A percentile compares a stretch with the other conserved stretches of the same genome.
These are phyloP conservation scores for Polychaeton citri DNA, from an alignment of 2,329 filamentous ascomycete species.

Conservation along the genomic window DNA sequence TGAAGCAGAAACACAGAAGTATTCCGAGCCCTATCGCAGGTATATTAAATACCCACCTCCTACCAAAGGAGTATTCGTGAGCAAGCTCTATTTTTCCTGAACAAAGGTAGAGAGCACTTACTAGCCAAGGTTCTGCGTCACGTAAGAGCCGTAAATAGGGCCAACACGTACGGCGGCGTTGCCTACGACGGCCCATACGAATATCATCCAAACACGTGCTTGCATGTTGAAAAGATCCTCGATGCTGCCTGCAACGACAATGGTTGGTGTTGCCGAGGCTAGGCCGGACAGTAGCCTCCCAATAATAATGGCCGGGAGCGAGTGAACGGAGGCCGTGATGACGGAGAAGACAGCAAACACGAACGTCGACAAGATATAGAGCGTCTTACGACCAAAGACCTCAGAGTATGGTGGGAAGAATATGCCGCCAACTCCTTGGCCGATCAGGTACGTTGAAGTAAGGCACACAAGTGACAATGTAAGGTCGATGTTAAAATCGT, in stretches of 20 bases:
- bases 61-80: too few relatives aligned
- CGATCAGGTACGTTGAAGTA: conserved; percentile 19
- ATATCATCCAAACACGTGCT: conserved; percentile 31
- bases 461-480: conserved; percentile 3
- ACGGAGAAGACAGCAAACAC: conserved; percentile 23
- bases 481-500: conserved; percentile 1
- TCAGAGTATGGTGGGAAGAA: conserved; percentile 28
- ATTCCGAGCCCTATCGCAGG: conserved; percentile 26
- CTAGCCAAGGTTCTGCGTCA: conserved; percentile 26
- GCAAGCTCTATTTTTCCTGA: neutral
- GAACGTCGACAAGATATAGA: conserved; percentile 23
- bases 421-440: conserved; percentile 26
- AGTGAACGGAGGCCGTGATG: conserved; percentile 25
- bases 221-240: conserved; percentile 37
- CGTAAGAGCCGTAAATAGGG: conserved; percentile 31
- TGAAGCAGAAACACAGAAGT: conserved; percentile 22
- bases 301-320: conserved; percentile 24
- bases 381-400: conserved; percentile 22
- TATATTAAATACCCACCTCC: conserved; percentile 34
- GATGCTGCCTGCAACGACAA: conserved; percentile 34
- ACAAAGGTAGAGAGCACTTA: conserved; percentile 6
- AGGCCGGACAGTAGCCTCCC: conserved; percentile 32
- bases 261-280: conserved; percentile 34
- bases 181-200: conserved; percentile 33
- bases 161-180: conserved; percentile 31